These are phyloP conservation scores for Xylaria intraflava DNA, from an alignment of 495 filamentous ascomycete species.

Conservation along the genomic window DNA sequence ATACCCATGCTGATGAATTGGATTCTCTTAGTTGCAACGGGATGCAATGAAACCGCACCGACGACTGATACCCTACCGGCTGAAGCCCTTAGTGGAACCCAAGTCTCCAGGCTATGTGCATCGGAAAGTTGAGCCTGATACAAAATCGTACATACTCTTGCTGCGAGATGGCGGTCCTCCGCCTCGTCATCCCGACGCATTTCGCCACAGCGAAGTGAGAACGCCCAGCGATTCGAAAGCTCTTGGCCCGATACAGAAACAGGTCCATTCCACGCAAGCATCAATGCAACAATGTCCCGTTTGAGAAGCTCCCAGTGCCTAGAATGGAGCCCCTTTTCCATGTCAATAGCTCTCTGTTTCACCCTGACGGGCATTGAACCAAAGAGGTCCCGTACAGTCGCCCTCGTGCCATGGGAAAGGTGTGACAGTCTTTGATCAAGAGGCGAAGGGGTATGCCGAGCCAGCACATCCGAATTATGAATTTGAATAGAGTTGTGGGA, in stretches of 20 bases:
- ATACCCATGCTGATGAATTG: conserved; percentile 79
- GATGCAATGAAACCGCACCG: conserved; percentile 63
- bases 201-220: conserved; percentile 12
- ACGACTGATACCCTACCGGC: conserved; percentile 51
- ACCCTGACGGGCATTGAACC: conserved; percentile 96
- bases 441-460: conserved; percentile 59
- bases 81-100: conserved; percentile 63
- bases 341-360: conserved; percentile 61
- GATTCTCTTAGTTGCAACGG: conserved; percentile 60
- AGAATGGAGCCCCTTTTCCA: conserved; percentile 43
- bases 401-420: conserved; percentile 65
- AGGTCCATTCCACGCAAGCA: conserved; percentile 56
- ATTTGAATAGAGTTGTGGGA: conserved; percentile 65
- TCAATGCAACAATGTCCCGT: conserved; percentile 50
- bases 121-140: conserved; percentile 57
- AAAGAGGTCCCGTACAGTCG: conserved; percentile 80
- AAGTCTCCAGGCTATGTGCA: conserved; percentile 44
- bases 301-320: conserved; percentile 64
- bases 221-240: conserved; percentile 13
- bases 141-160: conserved; percentile 48
- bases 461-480: conserved; percentile 63
- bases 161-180: conserved; percentile 19
- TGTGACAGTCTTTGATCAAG: conserved; percentile 50
- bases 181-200: neutral
- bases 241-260: conserved; percentile 43